Evolutionary conservation across 2,329 filamentous ascomycete genomes (phyloP).

Genomic region (Aspergillus novofumigatus): DNA sequence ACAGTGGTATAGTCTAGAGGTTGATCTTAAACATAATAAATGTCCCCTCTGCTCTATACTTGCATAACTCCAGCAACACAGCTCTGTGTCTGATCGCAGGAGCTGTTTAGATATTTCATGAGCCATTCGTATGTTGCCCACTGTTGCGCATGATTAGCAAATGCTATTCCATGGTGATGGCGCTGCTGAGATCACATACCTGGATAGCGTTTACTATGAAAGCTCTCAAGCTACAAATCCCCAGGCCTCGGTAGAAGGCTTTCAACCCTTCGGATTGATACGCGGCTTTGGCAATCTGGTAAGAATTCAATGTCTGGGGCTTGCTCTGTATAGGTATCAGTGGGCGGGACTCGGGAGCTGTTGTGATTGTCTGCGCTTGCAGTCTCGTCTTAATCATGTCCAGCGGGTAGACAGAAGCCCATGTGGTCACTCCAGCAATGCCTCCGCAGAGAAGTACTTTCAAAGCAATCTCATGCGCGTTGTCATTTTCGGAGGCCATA

Average conservation of each 20-base stretch:
- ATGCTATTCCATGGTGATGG: background rate
- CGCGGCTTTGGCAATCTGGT: slow-evolving; percentile 61
- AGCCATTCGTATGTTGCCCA: slow-evolving; percentile 92
- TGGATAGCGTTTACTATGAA: slow-evolving; percentile 92
- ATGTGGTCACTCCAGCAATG: slow-evolving; percentile 79
- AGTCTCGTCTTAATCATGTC: slow-evolving; percentile 90
- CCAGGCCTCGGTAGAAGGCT: slow-evolving; percentile 70
- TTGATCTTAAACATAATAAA: slow-evolving; percentile 7
- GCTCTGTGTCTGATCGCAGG: slow-evolving; percentile 10
- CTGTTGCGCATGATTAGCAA: slow-evolving; percentile 39
- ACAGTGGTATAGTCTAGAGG: slow-evolving; percentile 6
- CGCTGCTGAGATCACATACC: slow-evolving; percentile 30
- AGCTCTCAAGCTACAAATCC: slow-evolving; percentile 77
- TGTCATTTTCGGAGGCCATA: slow-evolving; percentile 46
- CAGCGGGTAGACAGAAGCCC: slow-evolving; percentile 85
- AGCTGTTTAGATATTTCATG: slow-evolving; percentile 51
- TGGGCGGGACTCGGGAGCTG: slow-evolving; percentile 19
- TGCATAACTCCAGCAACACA: background rate
- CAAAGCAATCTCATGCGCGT: slow-evolving; percentile 49
- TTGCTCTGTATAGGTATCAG: slow-evolving; percentile 17
- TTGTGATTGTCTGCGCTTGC: slow-evolving; percentile 62
- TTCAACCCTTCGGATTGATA: slow-evolving; percentile 60
- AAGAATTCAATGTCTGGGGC: slow-evolving; percentile 45
- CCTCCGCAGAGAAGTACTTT: slow-evolving; percentile 79
- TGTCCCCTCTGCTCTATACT: background rate